phyloP scores from a whole-genome alignment of 140 eudicot species.

The Oenanthe javanica region DNA sequence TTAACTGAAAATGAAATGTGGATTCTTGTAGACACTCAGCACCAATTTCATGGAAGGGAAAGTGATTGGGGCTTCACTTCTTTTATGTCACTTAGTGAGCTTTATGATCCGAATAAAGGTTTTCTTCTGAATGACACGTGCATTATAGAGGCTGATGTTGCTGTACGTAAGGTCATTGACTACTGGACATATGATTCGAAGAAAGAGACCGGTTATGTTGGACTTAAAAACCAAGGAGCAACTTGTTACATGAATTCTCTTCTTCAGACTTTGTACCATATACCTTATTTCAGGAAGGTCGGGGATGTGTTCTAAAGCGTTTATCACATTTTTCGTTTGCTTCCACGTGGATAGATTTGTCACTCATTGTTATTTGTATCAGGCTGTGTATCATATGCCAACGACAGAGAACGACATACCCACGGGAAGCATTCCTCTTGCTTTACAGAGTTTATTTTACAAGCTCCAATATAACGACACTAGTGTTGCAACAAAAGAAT shows the following conservation, averaged over 20 bases:
- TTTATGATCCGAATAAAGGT: conserved; percentile 80
- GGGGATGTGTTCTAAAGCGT: not conserved
- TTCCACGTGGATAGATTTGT: conserved; percentile 2
- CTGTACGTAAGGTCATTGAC: conserved; percentile 75
- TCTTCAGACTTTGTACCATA: conserved; percentile 83
- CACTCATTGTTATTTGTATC: conserved; percentile 21
- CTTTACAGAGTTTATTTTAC: conserved; percentile 88
- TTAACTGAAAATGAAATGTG: not conserved
- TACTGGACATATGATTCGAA: conserved; percentile 92
- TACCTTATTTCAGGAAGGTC: conserved; percentile 93
- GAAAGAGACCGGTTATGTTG: conserved; percentile 95
- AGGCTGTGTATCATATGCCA: conserved; percentile 99
- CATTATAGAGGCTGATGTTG: conserved; percentile 85
- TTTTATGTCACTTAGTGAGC: conserved; percentile 84
- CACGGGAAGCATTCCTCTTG: conserved; percentile 91
- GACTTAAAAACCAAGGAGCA: conserved; percentile 96
- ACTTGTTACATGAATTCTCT: conserved; percentile 98
- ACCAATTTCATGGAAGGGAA: conserved; percentile 91
- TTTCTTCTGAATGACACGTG: conserved; percentile 68
- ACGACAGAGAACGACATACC: conserved; percentile 97
- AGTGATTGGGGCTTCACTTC: conserved; percentile 99
- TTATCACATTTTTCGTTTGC: not conserved
- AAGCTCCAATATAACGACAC: conserved; percentile 89
- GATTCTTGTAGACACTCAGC: conserved; percentile 69
- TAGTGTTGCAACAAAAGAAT: conserved; percentile 94